These are phyloP conservation scores for Galerina sulciceps DNA, from an alignment of 768 basidiomycete genomes.

Conservation along the genomic window DNA sequence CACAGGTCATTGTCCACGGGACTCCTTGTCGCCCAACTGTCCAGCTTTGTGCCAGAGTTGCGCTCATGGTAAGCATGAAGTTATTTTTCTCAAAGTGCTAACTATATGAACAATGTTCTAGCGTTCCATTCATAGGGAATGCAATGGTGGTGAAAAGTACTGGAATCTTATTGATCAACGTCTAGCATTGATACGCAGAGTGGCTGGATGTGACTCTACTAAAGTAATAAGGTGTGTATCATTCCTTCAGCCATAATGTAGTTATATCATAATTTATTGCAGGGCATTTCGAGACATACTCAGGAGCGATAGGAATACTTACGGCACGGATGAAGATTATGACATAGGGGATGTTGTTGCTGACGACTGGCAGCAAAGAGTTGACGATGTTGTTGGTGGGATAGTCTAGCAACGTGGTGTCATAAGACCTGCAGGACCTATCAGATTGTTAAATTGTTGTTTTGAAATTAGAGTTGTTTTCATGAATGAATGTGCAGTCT, in stretches of 20 bases:
- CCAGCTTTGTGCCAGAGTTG: constrained; percentile 13
- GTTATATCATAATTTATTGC: background rate
- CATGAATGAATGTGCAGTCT: too few species aligned
- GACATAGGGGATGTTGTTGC: constrained; percentile 5
- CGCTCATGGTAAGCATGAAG: constrained; percentile 12
- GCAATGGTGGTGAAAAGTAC: constrained; percentile 13
- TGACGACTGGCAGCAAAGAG: constrained; percentile 14
- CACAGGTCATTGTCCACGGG: constrained; percentile 7
- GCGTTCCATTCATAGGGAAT: constrained; percentile 9
- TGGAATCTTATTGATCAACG: constrained; percentile 14
- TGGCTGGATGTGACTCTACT: background rate
- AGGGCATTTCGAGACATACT: constrained; percentile 10
- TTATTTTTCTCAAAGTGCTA: background rate
- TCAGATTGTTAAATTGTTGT: background rate
- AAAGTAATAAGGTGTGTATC: constrained; percentile 1
- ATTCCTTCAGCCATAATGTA: background rate
- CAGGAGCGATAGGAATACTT: constrained; percentile 1
- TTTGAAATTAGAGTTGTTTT: background rate
- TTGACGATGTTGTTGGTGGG: constrained; percentile 12
- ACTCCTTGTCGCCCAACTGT: constrained; percentile 13
- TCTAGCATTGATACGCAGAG: constrained; percentile 12
- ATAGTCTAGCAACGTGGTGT: background rate
- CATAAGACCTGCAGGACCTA: too few species aligned
- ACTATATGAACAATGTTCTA: background rate
- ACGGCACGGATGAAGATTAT: constrained; percentile 12